Base-by-base conservation (phyloP, 106 monocot genomes). In the Amphibolis antarctica region DNA sequence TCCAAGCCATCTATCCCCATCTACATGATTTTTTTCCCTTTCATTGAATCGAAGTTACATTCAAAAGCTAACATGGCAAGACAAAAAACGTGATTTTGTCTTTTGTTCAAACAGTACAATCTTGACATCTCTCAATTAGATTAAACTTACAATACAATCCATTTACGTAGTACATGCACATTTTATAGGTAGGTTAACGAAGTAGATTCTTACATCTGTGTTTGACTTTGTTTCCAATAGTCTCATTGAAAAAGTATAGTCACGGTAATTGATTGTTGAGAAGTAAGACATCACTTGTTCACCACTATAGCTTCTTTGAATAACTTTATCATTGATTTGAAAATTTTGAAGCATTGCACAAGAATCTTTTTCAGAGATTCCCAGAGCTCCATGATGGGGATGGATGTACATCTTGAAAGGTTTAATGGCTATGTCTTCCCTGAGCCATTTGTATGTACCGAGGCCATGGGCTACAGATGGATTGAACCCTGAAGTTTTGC, bases 371-470 rank as follows among this genome's bases (percentile, higher is more conserved):
- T 86, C 28, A 25, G 78, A 79, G 42, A 79, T 83, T 70, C 75
- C 76, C 44, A 89, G 55, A 14, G 51, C 74, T 3, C 53, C 65
- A 69, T 80, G 65, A 58, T 68, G 20, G 65, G 67, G 69, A 55
- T 71, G 69, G 29, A 62, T 63, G 78, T 69, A 66, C 66, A 80
- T 52, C 44, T 65, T 82, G 55, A 94, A 69, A 49, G 52, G 53
- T 73, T 76, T 69, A 58, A 64, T 62, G 20, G 76, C 42, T 75
- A 84, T 44, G 72, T 94, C 94, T 78, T 89, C 81, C 64, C 78
- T 94, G 52, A 94, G 69, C 94, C 94, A 94, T 76, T 60, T 78
- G 69, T 89, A 89, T 46, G 94, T 94, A 60, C 94, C 94, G 66
- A 94, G 75, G 46, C 94, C 89, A 74, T 94, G 94, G 4, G 86